Conservation (phyloP, 805 yeast genomes). For the Metschnikowia koreensis region DNA sequence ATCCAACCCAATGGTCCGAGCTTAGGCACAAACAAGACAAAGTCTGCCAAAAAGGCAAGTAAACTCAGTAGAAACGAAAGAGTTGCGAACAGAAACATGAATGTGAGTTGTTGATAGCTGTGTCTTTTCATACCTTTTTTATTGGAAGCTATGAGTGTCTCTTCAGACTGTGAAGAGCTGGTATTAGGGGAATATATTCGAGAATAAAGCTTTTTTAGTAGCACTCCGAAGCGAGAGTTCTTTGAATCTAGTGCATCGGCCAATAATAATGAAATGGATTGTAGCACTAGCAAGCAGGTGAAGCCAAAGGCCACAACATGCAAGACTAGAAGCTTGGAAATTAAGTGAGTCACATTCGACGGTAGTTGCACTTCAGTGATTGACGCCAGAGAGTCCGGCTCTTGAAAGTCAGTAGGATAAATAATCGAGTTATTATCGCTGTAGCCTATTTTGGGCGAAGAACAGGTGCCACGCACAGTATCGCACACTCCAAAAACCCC, state of each 20-base stretch:
- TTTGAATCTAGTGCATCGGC: background rate
- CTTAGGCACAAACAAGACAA: constrained; percentile 72
- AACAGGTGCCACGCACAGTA: constrained; percentile 25
- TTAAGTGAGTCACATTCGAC: constrained; percentile 36
- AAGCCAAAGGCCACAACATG: constrained; percentile 41
- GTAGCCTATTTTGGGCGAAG: constrained; percentile 38
- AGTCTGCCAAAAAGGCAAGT: constrained; percentile 77
- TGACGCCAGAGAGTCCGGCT: background rate
- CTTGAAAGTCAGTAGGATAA: constrained; percentile 8
- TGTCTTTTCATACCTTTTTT: background rate
- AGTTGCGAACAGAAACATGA: constrained; percentile 56
- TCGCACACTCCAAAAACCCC: constrained; percentile 48
- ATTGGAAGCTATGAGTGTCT: background rate
- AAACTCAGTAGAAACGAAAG: constrained; percentile 69
- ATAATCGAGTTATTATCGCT: constrained; percentile 17
- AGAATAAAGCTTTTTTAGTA: background rate
- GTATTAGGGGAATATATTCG: background rate
- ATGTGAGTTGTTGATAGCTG: constrained; percentile 32
- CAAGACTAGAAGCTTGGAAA: constrained; percentile 41
- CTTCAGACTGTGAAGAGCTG: background rate
- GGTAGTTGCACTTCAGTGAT: constrained; percentile 36
- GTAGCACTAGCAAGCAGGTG: constrained; percentile 18
- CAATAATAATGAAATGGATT: constrained; percentile 4
- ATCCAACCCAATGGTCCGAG: constrained; percentile 87
- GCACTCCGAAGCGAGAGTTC: background rate